These are phyloP conservation scores for Cryptococcus floricola DNA, from an alignment of 1,284 basidiomycete species.

Conservation along the genomic window DNA sequence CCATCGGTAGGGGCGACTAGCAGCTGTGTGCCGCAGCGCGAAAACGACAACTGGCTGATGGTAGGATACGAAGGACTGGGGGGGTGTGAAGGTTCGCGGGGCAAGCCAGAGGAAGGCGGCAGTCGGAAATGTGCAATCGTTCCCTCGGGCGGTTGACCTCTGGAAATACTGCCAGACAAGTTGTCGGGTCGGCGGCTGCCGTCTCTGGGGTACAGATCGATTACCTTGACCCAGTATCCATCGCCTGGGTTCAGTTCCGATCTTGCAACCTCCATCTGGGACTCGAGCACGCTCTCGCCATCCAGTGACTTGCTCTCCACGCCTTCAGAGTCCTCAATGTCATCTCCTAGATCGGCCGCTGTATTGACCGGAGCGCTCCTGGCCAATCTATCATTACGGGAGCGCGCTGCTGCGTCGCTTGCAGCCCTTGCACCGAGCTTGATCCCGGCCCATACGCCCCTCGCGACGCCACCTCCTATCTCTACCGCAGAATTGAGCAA, in stretches of 20 bases:
- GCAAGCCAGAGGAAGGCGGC: slow-evolving; percentile 21
- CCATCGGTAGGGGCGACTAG: slow-evolving; percentile 61
- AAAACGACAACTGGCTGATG: slow-evolving; percentile 58
- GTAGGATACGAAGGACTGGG: slow-evolving; percentile 10
- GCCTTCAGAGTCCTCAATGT: slow-evolving; percentile 7
- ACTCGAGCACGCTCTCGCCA: slow-evolving; percentile 16
- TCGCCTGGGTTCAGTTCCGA: background rate
- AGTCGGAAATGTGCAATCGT: slow-evolving; percentile 42
- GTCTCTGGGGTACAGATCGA: slow-evolving; percentile 30
- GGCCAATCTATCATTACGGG: slow-evolving; percentile 28
- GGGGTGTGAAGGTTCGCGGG: slow-evolving; percentile 2
- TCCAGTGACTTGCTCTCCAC: slow-evolving; percentile 16
- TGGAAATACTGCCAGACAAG: no score
- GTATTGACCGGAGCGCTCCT: slow-evolving; percentile 34
- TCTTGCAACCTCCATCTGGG: background rate
- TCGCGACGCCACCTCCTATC: slow-evolving; percentile 42
- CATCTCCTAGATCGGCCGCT: slow-evolving; percentile 16
- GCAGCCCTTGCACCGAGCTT: slow-evolving; percentile 42
- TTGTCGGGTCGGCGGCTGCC: background rate
- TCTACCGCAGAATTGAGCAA: slow-evolving; percentile 37
- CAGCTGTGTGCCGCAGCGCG: slow-evolving; percentile 59
- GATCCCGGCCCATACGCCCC: slow-evolving; percentile 45
- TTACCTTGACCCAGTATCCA: slow-evolving; percentile 40
- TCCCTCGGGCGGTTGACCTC: background rate
- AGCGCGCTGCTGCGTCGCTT: slow-evolving; percentile 25